Conservation (phyloP, 202 grass and related monocot species). For the Zizania palustris region DNA sequence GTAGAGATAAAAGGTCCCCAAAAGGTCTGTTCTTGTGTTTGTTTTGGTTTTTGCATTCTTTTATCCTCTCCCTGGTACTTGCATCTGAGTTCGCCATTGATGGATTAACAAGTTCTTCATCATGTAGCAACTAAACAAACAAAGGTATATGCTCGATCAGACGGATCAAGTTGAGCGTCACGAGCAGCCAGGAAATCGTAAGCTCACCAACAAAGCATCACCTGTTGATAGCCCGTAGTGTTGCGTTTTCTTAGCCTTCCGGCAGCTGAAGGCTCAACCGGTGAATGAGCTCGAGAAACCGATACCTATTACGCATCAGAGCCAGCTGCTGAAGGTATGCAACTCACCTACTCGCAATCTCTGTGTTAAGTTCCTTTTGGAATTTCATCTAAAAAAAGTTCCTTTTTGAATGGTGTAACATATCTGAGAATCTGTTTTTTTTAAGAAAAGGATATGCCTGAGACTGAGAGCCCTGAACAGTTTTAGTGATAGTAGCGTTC, state of each 20-base stretch:
- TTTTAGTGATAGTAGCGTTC: neutral
- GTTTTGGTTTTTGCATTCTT: neutral
- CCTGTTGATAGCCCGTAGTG: neutral
- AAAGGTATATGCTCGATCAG: conserved; percentile 32
- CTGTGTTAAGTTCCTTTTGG: too few relatives aligned
- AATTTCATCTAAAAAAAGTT: too few relatives aligned
- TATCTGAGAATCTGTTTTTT: neutral
- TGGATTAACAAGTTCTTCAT: neutral
- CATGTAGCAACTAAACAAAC: neutral
- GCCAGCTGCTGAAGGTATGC: conserved; percentile 69
- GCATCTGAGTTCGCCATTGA: neutral
- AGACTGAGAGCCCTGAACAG: neutral
- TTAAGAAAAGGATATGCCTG: neutral
- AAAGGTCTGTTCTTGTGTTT: neutral
- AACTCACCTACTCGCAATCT: neutral
- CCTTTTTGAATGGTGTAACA: neutral
- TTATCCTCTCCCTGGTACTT: too few relatives aligned
- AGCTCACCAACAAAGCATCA: neutral
- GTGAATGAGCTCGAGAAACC: conserved; percentile 45
- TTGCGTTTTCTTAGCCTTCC: neutral
- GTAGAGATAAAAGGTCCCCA: neutral
- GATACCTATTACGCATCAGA: conserved; percentile 58
- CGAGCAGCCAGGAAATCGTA: conserved; percentile 60
- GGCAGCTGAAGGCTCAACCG: conserved; percentile 43
- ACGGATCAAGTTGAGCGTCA: conserved; percentile 43